Evolutionary conservation across 345 rosid genomes (phyloP).

Genomic region (Theobroma cacao): DNA sequence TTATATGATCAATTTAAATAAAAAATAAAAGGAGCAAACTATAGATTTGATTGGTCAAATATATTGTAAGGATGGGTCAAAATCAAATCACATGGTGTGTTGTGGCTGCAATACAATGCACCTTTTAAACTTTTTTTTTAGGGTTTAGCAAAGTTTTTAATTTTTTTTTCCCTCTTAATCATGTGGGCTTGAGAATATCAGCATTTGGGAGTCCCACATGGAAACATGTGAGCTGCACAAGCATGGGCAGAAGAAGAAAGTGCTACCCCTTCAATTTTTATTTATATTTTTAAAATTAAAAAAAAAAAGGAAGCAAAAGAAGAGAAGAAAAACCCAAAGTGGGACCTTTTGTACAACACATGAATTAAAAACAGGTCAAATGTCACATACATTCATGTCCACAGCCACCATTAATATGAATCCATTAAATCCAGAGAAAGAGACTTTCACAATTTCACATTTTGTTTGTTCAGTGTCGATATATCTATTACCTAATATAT

Average conservation of each 20-base stretch:
- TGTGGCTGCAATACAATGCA: slow-evolving; percentile 24
- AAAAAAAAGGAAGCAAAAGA: background rate
- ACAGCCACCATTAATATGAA: background rate
- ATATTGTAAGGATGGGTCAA: slow-evolving; percentile 29
- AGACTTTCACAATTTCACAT: slow-evolving; percentile 11
- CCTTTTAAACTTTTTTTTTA: slow-evolving; percentile 14
- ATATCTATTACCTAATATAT: background rate
- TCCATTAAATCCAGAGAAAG: slow-evolving; percentile 9
- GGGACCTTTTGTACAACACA: background rate
- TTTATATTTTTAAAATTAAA: background rate
- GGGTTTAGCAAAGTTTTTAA: slow-evolving; percentile 20
- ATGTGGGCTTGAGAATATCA: slow-evolving; percentile 39
- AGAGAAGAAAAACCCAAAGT: too few relatives aligned
- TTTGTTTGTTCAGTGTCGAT: background rate
- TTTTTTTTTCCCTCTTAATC: slow-evolving; percentile 2
- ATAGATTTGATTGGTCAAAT: slow-evolving; percentile 33
- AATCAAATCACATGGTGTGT: slow-evolving; percentile 50
- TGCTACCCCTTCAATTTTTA: background rate
- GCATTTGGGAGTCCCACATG: slow-evolving; percentile 42
- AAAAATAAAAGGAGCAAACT: background rate
- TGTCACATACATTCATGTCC: background rate
- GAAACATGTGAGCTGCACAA: slow-evolving; percentile 46
- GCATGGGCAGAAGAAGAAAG: slow-evolving; percentile 21
- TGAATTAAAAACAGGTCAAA: background rate
- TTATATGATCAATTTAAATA: background rate